Percentiles rank a stretch among this genome's conserved stretches.
Evolutionary conservation across 805 yeast genomes (phyloP).

Genomic region (Starmerella sp.): DNA sequence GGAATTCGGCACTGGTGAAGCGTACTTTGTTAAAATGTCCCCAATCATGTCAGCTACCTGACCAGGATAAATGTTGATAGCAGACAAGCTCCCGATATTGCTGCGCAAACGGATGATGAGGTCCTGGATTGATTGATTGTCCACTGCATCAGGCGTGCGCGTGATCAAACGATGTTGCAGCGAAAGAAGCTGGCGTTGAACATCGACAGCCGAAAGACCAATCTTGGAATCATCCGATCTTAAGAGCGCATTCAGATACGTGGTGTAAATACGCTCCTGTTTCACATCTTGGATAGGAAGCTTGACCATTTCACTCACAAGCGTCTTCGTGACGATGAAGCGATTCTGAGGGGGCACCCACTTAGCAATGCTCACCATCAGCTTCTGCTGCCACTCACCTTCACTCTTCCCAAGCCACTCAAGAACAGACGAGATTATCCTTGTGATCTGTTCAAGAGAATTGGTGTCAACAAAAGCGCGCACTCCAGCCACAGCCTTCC

Average conservation of each 20-base stretch:
- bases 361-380: slow-evolving; percentile 54
- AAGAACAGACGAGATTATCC: slow-evolving; percentile 8
- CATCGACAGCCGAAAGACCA: slow-evolving; percentile 76
- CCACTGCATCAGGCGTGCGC: slow-evolving; percentile 7
- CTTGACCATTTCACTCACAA: slow-evolving; percentile 27
- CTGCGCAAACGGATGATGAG: slow-evolving; percentile 11
- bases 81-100: slow-evolving; percentile 58
- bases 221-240: slow-evolving; percentile 57
- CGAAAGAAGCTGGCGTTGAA: slow-evolving; percentile 39
- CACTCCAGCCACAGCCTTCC: slow-evolving; percentile 4
- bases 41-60: slow-evolving; percentile 74
- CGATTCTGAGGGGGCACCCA: slow-evolving; percentile 76
- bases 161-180: slow-evolving; percentile 24
- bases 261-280: slow-evolving; percentile 7
- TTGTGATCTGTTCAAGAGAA: slow-evolving; percentile 6
- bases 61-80: slow-evolving; percentile 73
- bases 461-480: slow-evolving; percentile 8
- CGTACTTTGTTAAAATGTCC: slow-evolving; percentile 38
- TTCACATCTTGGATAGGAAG: slow-evolving; percentile 18
- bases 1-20: background rate
- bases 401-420: slow-evolving; percentile 11
- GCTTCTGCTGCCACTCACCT: slow-evolving; percentile 41
- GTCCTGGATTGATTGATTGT: slow-evolving; percentile 3
- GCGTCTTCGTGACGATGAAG: slow-evolving; percentile 47
- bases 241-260: slow-evolving; percentile 16